Evolutionary conservation across 2,329 filamentous ascomycete species (phyloP).

Genomic region (Ophiostoma quercus): DNA sequence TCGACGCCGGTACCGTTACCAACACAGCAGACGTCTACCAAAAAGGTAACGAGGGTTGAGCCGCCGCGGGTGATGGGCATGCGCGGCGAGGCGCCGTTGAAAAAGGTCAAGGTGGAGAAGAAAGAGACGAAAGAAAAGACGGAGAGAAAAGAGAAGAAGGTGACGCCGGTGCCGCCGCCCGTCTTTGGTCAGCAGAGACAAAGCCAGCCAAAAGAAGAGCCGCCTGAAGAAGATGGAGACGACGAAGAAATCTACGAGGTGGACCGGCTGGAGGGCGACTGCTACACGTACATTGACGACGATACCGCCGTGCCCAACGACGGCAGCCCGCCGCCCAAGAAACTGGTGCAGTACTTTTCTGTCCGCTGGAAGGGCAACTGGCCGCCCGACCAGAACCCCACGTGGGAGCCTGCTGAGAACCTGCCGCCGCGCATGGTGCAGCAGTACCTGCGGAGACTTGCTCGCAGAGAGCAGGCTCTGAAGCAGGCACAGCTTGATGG

Average conservation of each 20-base stretch:
- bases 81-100: not conserved
- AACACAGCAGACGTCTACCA: not conserved
- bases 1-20: not conserved
- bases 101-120: constrained; percentile 18
- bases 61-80: constrained; percentile 4
- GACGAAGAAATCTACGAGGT: constrained; percentile 30
- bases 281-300: constrained; percentile 44
- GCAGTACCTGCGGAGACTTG: constrained; percentile 35
- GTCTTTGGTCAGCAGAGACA: not conserved
- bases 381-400: constrained; percentile 51
- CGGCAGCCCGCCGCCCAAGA: constrained; percentile 31
- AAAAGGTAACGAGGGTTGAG: not conserved
- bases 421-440: constrained; percentile 41
- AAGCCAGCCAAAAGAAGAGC: not conserved
- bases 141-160: not conserved
- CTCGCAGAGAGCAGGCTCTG: not conserved
- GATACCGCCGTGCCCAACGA: constrained; percentile 32
- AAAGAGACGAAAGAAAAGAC: not conserved
- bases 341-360: constrained; percentile 42
- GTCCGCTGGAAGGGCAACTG: constrained; percentile 55
- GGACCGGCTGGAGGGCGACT: constrained; percentile 33
- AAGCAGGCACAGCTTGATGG: not conserved
- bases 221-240: constrained; percentile 19
- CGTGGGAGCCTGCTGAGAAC: constrained; percentile 54
- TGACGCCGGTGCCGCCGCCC: not conserved